These are phyloP conservation scores for Cucumis melo DNA, from an alignment of 306 rosid species.

Conservation along the genomic window DNA sequence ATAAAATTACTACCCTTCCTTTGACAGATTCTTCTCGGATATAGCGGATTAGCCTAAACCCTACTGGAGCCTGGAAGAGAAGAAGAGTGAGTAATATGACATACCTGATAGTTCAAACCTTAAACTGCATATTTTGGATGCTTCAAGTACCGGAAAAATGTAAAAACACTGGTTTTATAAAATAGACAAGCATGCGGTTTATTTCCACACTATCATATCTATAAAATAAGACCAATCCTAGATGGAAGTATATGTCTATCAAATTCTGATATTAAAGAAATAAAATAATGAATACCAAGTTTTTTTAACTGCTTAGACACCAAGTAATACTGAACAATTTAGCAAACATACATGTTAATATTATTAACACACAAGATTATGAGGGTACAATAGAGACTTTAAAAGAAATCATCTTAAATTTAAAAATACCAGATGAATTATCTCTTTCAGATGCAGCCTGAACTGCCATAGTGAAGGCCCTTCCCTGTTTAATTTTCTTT, in stretches of 20 bases:
- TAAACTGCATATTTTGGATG: background rate
- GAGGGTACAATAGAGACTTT: background rate
- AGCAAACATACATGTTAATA: background rate
- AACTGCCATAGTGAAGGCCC: constrained; percentile 21
- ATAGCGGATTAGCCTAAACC: constrained; percentile 56
- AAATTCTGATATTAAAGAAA: background rate
- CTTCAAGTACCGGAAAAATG: background rate
- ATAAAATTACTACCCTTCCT: constrained; percentile 48
- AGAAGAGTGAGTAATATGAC: constrained; percentile 3
- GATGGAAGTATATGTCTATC: background rate
- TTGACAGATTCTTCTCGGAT: constrained; percentile 46
- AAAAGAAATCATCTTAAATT: background rate
- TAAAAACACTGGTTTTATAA: background rate
- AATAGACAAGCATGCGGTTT: background rate
- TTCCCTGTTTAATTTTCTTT: constrained; percentile 40
- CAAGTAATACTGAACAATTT: background rate
- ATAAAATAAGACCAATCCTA: background rate
- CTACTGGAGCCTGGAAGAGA: constrained; percentile 65
- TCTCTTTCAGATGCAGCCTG: constrained; percentile 42
- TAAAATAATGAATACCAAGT: background rate
- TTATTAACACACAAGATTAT: background rate
- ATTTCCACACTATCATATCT: background rate
- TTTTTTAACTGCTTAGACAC: background rate
- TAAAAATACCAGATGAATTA: constrained; percentile 49
- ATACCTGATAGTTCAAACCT: constrained; percentile 1